Conservation (phyloP, 2,329 filamentous ascomycete species). For the Phialophora macrospora region DNA sequence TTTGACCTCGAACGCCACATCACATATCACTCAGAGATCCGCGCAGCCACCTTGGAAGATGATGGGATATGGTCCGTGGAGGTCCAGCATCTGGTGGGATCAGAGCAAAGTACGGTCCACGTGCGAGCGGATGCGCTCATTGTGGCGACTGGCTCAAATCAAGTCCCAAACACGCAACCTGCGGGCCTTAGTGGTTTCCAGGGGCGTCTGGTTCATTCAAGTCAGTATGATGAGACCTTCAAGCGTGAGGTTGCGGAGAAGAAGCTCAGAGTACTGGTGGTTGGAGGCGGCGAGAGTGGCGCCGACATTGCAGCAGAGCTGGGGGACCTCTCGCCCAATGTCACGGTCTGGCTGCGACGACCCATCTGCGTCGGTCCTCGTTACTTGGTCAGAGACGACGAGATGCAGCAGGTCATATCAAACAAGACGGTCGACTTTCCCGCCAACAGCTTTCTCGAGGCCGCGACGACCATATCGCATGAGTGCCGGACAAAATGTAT, state of each 20-base stretch:
- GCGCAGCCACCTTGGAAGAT: conserved; percentile 10
- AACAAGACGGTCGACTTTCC: conserved; percentile 26
- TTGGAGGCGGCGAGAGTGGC: conserved; percentile 27
- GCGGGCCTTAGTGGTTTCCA: conserved; percentile 7
- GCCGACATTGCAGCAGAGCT: conserved; percentile 27
- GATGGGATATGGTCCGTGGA: conserved; percentile 21
- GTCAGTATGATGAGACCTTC: conserved; percentile 21
- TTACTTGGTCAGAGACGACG: conserved; percentile 17
- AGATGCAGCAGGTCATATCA: conserved; percentile 22
- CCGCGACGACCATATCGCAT: conserved; percentile 26
- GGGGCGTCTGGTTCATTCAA: conserved; percentile 20
- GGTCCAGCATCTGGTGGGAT: background rate
- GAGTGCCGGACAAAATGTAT: conserved; percentile 27
- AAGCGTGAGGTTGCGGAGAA: conserved; percentile 20
- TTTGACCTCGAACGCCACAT: conserved; percentile 24
- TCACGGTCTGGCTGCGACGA: conserved; percentile 25
- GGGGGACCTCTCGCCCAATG: conserved; percentile 24
- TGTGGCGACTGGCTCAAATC: conserved; percentile 23
- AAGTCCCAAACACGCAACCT: conserved; percentile 16
- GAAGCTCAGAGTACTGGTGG: conserved; percentile 20
- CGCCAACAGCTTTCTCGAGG: conserved; percentile 25
- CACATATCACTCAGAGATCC: conserved; percentile 11
- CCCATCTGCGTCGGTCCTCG: conserved; percentile 24
- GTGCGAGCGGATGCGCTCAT: conserved; percentile 21
- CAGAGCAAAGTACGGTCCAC: conserved; percentile 3